Evolutionary conservation across 352 stramenopile species (phyloP), one percentile per base, ranked within the genome.

Genomic region (Globisporangium spiculum): DNA sequence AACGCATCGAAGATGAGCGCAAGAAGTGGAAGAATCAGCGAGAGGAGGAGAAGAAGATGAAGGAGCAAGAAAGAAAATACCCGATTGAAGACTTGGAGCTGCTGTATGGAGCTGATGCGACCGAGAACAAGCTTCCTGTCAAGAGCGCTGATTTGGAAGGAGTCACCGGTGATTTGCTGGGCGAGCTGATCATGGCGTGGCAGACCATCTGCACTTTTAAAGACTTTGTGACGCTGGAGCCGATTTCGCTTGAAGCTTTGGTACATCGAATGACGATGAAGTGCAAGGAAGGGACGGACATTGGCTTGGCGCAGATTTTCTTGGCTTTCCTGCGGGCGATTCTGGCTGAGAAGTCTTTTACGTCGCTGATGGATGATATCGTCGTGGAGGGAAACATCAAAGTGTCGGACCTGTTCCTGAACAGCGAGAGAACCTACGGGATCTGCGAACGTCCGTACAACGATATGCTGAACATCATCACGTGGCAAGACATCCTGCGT

Each of bases 401-500:
- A 20, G 85, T 93, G 26, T 89, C 85, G 3, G 85, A 93, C 74
- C 59, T 93, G 62, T 93, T 93, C 56, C 66, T 84, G 22, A 91
- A 82, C 56, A 84, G 72, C 26, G 85, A 92, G 65, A 74, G 81
- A 38, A 92, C 82, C 2, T 94, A 94, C 56, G 87, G 87, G 1
- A 86, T 91, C 63, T 92, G 83, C 32, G 83, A 92, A 56, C 80
- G 81, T 52, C 75, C 76, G 1, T 84, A 87, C 65, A 72, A 77
- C n/a, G 86, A 93, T 30, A 84, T 91, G 70, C 52, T 95, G 54
- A 92, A 89, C 73, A 77, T 80, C 24, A 74, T 93, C n/a, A 93
- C 85, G 3, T 95, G 88, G 88, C 88, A 91, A 68, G 88, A 95
- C 48, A 91, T 93, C 69, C 76, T 95, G 32, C 84, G 88, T 4